Conservation (phyloP, 495 filamentous ascomycete genomes). For the Cenococcum geophilum region DNA sequence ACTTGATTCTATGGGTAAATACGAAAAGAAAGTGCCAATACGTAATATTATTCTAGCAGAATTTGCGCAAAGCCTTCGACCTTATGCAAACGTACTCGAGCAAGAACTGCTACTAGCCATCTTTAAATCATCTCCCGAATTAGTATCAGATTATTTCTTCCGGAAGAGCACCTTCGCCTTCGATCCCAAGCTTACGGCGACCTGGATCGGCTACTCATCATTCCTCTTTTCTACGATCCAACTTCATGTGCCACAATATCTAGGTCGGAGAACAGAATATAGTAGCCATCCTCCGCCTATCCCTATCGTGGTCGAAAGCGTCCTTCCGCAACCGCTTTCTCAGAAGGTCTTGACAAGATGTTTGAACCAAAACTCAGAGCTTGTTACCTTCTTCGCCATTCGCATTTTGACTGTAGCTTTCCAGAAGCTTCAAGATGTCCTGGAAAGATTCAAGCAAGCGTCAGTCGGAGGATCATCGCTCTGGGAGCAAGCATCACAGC, state of each 20-base stretch:
- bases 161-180: conserved; percentile 74
- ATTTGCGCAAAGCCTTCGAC: conserved; percentile 72
- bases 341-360: conserved; percentile 72
- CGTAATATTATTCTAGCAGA: conserved; percentile 67
- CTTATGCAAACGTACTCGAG: conserved; percentile 74
- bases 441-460: conserved; percentile 50
- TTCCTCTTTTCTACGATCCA: conserved; percentile 75
- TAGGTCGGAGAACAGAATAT: conserved; percentile 47
- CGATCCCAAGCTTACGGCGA: conserved; percentile 82
- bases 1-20: conserved; percentile 54
- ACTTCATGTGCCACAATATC: conserved; percentile 62
- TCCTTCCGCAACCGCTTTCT: conserved; percentile 76
- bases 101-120: conserved; percentile 72
- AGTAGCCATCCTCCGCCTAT: conserved; percentile 63
- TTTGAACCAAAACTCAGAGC: conserved; percentile 62
- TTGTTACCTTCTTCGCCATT: conserved; percentile 77
- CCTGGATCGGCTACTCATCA: conserved; percentile 89
- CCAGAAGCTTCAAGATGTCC: conserved; percentile 61
- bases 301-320: conserved; percentile 70
- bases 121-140: conserved; percentile 73
- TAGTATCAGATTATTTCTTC: conserved; percentile 78
- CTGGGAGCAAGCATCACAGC: conserved; percentile 60
- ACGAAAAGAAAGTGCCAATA: conserved; percentile 53
- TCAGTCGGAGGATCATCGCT: conserved; percentile 38
- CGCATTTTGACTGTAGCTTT: conserved; percentile 72